phyloP scores from a whole-genome alignment of 2,329 filamentous ascomycete species.

The Pseudonectria foliicola region DNA sequence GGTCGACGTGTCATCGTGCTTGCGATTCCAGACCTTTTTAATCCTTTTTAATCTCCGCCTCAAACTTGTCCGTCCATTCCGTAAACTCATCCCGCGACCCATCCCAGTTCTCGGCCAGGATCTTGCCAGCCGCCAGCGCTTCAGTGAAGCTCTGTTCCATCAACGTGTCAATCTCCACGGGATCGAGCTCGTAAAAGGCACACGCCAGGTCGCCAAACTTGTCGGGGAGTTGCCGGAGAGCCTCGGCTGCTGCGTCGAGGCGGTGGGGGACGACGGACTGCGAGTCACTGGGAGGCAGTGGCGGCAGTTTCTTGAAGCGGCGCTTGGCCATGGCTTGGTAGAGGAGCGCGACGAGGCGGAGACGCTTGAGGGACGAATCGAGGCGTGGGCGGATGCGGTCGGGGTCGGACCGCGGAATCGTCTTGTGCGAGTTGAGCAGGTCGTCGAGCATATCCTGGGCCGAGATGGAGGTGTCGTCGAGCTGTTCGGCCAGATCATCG shows the following conservation, averaged over 20 bases:
- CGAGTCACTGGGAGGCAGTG: conserved; percentile 29
- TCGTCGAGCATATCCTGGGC: conserved; percentile 58
- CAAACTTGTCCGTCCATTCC: conserved; percentile 60
- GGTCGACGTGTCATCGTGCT: too few species aligned
- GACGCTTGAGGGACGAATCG: conserved; percentile 53
- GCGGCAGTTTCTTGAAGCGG: conserved; percentile 53
- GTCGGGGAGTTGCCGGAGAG: conserved; percentile 56
- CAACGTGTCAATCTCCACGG: conserved; percentile 47
- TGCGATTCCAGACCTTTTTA: too few species aligned
- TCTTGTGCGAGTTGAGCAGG: conserved; percentile 54
- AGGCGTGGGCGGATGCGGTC: conserved; percentile 59
- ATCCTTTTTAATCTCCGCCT: conserved; percentile 45
- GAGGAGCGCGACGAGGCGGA: conserved; percentile 61
- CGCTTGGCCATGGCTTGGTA: conserved; percentile 65
- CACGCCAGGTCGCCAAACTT: conserved; percentile 63
- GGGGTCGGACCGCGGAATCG: conserved; percentile 58
- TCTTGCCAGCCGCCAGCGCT: conserved; percentile 48
- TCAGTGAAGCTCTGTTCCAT: conserved; percentile 55
- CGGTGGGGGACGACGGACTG: conserved; percentile 29
- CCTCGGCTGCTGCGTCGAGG: conserved; percentile 49
- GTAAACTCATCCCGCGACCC: conserved; percentile 69
- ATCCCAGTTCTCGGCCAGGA: conserved; percentile 55
- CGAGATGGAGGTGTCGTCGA: conserved; percentile 25
- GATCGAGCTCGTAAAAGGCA: conserved; percentile 65
- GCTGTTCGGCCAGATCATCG: conserved; percentile 32